These are phyloP conservation scores for Suhomyces taliae DNA, from an alignment of 1,139 yeast genomes.

Conservation along the genomic window DNA sequence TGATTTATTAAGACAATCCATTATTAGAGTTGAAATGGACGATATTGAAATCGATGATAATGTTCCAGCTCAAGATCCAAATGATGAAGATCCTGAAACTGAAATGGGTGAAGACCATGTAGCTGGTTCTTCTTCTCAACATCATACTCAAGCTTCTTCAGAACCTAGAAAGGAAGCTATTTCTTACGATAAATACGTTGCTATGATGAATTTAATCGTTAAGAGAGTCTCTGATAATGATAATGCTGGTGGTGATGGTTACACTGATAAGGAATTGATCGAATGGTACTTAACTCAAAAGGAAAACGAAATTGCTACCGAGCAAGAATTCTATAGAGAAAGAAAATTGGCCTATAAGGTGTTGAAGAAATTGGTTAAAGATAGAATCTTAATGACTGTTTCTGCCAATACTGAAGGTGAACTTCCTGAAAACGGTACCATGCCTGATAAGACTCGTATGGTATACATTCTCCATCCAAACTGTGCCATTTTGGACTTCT, in stretches of 20 bases:
- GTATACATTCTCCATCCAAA: conserved; percentile 88
- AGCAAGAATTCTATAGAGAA: conserved; percentile 70
- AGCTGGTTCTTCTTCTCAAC: neutral
- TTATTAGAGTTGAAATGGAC: conserved; percentile 91
- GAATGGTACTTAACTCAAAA: conserved; percentile 80
- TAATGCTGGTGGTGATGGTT: conserved; percentile 57
- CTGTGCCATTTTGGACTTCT: conserved; percentile 69
- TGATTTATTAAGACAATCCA: conserved; percentile 84
- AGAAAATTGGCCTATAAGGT: conserved; percentile 76
- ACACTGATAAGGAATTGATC: conserved; percentile 67
- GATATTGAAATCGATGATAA: conserved; percentile 79
- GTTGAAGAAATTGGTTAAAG: conserved; percentile 79
- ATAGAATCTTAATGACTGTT: conserved; percentile 80
- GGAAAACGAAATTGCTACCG: conserved; percentile 71
- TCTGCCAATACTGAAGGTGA: conserved; percentile 18
- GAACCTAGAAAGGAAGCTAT: conserved; percentile 33
- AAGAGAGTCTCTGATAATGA: conserved; percentile 65
- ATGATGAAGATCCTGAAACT: conserved; percentile 7
- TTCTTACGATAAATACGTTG: conserved; percentile 82
- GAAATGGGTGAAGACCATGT: conserved; percentile 9
- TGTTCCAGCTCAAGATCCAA: conserved; percentile 1
- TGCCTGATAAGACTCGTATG: conserved; percentile 19
- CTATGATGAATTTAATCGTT: conserved; percentile 80
- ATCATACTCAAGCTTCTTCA: conserved; percentile 9
- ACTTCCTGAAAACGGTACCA: conserved; percentile 5